Evolutionary conservation across 345 rosid genomes (phyloP), one percentile per base, ranked within the genome.

Genomic region (Erysimum cheiranthoides): DNA sequence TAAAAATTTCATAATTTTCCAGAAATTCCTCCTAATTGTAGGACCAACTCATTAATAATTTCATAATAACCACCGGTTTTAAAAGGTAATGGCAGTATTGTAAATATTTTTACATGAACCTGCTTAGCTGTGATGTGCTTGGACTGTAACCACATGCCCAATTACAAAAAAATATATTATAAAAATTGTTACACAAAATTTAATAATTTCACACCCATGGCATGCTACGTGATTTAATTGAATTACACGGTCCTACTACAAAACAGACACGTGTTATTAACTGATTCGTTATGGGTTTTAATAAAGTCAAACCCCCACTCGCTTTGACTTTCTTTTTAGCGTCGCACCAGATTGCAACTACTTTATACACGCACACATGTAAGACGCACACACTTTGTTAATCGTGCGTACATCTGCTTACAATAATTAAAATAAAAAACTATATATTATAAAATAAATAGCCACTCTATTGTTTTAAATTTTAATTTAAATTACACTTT

Each of bases 191-290:
- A 32, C 34, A 32, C 1, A 32, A 32, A 32, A 13, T 1, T 59
- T 28, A 42, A 47, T 38, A 47, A 47, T 46, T 12, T 9, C 10
- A 16, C 40, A 34, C 42, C 43, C 74, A 75, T 61, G 47, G 11
- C 73, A 78, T 65, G 81, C 77, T 78, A 72, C 81, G 82, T 79
- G 78, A 73, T 39, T 61, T 34, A 61, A 73, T 68, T 61, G 2
- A 68, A 78, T 60, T 9, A 46, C 42, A 1, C 3, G 27, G 77
- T 49, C 67, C 78, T 75, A 79, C 70, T 5, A 30, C 7, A 49
- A 18, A 6, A 58, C 21, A 5, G n/a, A 66, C 51, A 78, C 81
- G 77, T 66, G 81, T 59, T 35, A 0, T 4, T 51, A 21, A 5
- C 0, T 13, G 1, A 78, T 51, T 71, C 3, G 77, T 64, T 49